Conservation (phyloP, 306 rosid species). For the Quercus dentata region DNA sequence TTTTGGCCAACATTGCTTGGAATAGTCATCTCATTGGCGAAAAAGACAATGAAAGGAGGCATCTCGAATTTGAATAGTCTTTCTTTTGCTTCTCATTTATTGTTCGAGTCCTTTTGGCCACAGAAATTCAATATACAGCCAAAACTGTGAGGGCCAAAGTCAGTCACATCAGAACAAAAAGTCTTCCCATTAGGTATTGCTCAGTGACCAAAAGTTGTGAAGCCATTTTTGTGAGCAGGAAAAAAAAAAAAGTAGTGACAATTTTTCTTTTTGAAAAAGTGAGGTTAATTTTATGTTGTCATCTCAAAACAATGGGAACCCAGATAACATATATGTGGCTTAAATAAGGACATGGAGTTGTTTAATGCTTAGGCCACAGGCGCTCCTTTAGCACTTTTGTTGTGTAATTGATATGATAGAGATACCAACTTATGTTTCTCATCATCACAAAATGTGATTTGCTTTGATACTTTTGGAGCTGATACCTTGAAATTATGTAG, state of each 20-base stretch:
- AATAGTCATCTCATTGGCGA: too few relatives aligned
- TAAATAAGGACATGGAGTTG: background rate
- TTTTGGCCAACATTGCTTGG: background rate
- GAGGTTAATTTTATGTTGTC: too few relatives aligned
- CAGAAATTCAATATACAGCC: background rate
- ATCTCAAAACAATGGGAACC: too few relatives aligned
- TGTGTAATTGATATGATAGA: background rate
- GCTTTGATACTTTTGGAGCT: too few relatives aligned
- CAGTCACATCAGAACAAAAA: background rate
- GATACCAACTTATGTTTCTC: too few relatives aligned
- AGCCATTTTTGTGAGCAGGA: background rate
- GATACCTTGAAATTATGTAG: too few relatives aligned
- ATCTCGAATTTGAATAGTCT: too few relatives aligned
- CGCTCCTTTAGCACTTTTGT: background rate
- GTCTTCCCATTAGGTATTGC: background rate
- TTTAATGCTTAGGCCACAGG: background rate
- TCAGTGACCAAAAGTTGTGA: background rate
- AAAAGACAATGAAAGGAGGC: too few relatives aligned
- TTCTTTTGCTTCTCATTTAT: background rate
- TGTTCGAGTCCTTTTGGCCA: background rate
- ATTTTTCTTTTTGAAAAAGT: too few relatives aligned
- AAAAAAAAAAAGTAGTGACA: background rate
- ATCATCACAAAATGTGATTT: too few relatives aligned
- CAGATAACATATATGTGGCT: too few relatives aligned
- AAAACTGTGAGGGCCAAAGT: background rate